A percentile compares a stretch with the other conserved stretches of the same genome.
Conservation (phyloP, 306 rosid genomes). For the Astragalus membranaceus region DNA sequence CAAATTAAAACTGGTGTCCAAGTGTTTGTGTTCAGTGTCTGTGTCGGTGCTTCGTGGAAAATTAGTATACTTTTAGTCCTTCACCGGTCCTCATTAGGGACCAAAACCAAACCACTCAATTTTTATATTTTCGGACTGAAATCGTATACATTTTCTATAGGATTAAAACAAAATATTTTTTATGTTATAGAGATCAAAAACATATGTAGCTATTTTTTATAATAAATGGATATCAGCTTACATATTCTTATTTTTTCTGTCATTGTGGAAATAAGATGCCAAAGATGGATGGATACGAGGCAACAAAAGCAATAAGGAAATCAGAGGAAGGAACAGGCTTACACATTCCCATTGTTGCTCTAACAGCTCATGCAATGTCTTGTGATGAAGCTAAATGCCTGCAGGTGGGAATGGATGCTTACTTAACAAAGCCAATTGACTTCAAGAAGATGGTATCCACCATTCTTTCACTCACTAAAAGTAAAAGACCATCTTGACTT, state of each 20-base stretch:
- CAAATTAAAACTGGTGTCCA: too few relatives aligned
- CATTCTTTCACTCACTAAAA: slow-evolving; percentile 82
- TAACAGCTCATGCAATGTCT: slow-evolving; percentile 99
- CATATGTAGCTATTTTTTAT: neutral
- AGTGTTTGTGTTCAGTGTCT: too few relatives aligned
- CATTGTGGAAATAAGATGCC: slow-evolving; percentile 71
- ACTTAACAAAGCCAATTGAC: slow-evolving; percentile 93
- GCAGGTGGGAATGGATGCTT: slow-evolving; percentile 99
- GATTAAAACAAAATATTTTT: too few relatives aligned
- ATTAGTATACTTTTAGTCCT: too few relatives aligned
- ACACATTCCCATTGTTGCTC: slow-evolving; percentile 91
- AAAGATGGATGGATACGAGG: slow-evolving; percentile 97
- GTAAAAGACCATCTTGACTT: slow-evolving; percentile 29
- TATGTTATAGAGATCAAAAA: too few relatives aligned
- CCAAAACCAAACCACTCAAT: too few relatives aligned
- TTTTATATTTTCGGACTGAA: too few relatives aligned
- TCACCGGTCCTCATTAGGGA: too few relatives aligned
- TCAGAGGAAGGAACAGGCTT: slow-evolving; percentile 57
- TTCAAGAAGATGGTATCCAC: slow-evolving; percentile 93
- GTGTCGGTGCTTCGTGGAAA: too few relatives aligned
- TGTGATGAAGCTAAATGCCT: slow-evolving; percentile 97
- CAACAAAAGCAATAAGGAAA: slow-evolving; percentile 90
- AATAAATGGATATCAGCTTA: neutral
- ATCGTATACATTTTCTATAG: too few relatives aligned
- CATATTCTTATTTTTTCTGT: neutral